Percentiles rank a stretch among this genome's conserved stretches.
Evolutionary conservation across 2,329 filamentous ascomycete genomes (phyloP).

Genomic region (Pseudogymnoascus sp.): DNA sequence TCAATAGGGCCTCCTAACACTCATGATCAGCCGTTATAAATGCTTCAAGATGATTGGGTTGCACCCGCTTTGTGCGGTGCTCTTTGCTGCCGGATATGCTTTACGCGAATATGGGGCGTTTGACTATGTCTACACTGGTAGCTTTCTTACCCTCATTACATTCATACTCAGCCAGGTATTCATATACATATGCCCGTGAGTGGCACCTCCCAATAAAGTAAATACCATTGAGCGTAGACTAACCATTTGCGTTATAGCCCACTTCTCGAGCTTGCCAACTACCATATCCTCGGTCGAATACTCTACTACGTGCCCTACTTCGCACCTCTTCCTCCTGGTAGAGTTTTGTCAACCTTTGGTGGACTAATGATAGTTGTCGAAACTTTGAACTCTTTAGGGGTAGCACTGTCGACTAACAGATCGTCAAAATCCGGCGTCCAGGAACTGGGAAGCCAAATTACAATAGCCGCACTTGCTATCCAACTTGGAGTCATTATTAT

Average conservation of each 20-base stretch:
- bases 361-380: conserved; percentile 39
- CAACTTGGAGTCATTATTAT: conserved; percentile 43
- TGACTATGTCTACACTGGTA: conserved; percentile 34
- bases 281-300: conserved; percentile 50
- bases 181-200: conserved; percentile 13
- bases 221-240: neutral
- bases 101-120: conserved; percentile 43
- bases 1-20: neutral
- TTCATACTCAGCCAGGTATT: conserved; percentile 34
- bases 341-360: conserved; percentile 38
- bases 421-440: conserved; percentile 31
- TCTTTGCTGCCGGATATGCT: conserved; percentile 49
- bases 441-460: conserved; percentile 35
- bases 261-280: conserved; percentile 51
- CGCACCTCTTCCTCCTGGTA: conserved; percentile 39
- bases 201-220: conserved; percentile 24
- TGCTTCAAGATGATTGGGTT: conserved; percentile 46
- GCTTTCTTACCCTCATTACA: conserved; percentile 28
- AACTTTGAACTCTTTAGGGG: conserved; percentile 38
- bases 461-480: conserved; percentile 41
- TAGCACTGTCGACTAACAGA: conserved; percentile 38
- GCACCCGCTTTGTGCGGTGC: conserved; percentile 43
- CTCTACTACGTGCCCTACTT: conserved; percentile 53
- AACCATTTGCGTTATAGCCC: conserved; percentile 34
- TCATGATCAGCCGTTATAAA: conserved; percentile 38